Base-by-base conservation (phyloP, 257 asterid species). In the Fraxinus quadrangulata region DNA sequence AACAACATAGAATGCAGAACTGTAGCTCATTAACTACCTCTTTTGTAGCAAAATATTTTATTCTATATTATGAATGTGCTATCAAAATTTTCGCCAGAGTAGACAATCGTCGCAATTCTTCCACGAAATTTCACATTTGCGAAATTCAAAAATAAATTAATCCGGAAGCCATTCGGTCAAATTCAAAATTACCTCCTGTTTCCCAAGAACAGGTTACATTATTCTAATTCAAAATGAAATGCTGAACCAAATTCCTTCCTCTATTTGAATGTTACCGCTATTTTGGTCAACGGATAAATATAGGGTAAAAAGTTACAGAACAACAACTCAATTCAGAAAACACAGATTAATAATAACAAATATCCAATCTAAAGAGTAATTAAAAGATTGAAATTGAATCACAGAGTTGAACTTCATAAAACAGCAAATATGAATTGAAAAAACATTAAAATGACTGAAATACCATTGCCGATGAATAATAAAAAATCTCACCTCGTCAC, bases 401-500 rank as follows among this genome's bases (percentile, higher is more conserved):
- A 47, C 74, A 75, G 75, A 80, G 65, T 49, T 71, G 61, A 67
- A 79, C 75, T 73, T 36, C 77, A 71, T 6, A 24, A 81, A 17
- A 30, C 39, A 26, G 17, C n/a, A 14, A 51, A 17, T 19, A 4
- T 14, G 23, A 6, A 79, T 71, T 72, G 3, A 6, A 26, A 26
- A 3, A 24, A 66, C 19, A 31, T 47, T 67, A 3, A n/a, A 65
- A n/a, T 72, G 67, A 78, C 61, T 70, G 66, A 75, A 73, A 79
- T 72, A 70, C 49, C 68, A 45, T 8, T 12, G 79, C 24, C 61
- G 3, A 6, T 47, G 54, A 74, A 40, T 24, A 6, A 40, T 31
- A 6, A 40, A 78, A 82, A 80, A 77, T 72, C 80, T 67, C 67
- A 85, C 92, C 87, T 84, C 89, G 72, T 84, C 88, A 72, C 71